phyloP scores from a whole-genome alignment of 202 grass and related monocot species.

The Bolboschoenoplectus hybrid region DNA sequence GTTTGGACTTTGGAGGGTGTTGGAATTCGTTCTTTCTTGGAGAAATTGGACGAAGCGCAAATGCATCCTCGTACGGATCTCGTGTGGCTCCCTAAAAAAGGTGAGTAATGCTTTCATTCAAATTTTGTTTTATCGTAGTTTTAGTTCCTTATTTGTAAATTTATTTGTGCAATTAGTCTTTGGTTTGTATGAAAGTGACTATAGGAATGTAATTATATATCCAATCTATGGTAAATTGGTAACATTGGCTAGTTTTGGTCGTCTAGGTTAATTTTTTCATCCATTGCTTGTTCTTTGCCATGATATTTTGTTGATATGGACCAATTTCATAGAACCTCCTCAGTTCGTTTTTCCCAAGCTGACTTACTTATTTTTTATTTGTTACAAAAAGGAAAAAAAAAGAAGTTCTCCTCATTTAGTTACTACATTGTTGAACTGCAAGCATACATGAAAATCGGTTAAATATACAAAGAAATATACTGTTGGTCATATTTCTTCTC shows the following conservation, averaged over 20 bases:
- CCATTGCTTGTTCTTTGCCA: neutral
- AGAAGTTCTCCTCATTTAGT: neutral
- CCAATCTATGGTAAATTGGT: neutral
- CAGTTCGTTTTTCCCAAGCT: neutral
- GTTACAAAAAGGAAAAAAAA: neutral
- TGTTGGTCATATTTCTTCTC: neutral
- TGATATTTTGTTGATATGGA: neutral
- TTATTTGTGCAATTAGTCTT: neutral
- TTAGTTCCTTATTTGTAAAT: neutral
- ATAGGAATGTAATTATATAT: neutral
- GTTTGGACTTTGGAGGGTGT: neutral
- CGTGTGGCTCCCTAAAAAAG: neutral
- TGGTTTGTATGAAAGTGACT: neutral
- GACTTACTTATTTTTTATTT: neutral
- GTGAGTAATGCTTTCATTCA: neutral
- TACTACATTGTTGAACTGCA: neutral
- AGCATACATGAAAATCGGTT: neutral
- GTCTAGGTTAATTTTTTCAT: neutral
- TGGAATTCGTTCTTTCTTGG: constrained; percentile 5
- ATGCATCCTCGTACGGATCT: constrained; percentile 28
- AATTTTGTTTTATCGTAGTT: constrained; percentile 3
- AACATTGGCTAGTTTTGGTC: constrained; percentile 2
- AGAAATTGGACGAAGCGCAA: constrained; percentile 32
- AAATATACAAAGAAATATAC: neutral
- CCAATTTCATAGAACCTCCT: neutral